Percentiles rank a stretch among this genome's conserved stretches.
Evolutionary conservation across 129 eudicot species (phyloP).

Genomic region (Apium graveolens): DNA sequence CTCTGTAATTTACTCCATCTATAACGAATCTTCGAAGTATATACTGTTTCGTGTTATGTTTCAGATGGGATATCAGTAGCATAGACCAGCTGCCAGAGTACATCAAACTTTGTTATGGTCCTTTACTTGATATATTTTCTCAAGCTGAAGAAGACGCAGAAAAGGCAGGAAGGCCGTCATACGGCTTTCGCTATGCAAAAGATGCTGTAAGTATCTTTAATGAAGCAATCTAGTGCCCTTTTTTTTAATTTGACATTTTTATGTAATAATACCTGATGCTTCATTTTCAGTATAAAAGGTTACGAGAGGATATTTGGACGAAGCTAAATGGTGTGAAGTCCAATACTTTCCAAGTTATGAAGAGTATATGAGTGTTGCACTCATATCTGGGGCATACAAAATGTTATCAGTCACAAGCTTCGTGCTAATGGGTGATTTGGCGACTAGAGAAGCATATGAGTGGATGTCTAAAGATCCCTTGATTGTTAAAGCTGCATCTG

Average conservation of each 20-base stretch:
- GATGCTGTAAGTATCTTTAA: neutral
- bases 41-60: no score
- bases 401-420: neutral
- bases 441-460: neutral
- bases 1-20: no score
- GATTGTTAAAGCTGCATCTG: neutral
- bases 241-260: neutral
- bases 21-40: no score
- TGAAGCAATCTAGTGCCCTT: neutral
- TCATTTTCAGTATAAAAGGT: neutral
- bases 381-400: neutral
- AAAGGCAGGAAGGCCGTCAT: neutral
- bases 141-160: neutral
- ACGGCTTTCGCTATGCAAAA: neutral
- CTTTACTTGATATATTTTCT: neutral
- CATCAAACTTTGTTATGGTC: neutral
- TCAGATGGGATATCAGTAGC: neutral
- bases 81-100: constrained; percentile 14
- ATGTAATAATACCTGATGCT: neutral
- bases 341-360: neutral
- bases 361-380: neutral
- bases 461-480: constrained; percentile 3
- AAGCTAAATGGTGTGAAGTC: neutral
- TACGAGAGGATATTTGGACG: neutral
- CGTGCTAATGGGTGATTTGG: constrained; percentile 3